Evolutionary conservation across 2,329 filamentous ascomycete genomes (phyloP).

Genomic region (Epichloe amarillans): DNA sequence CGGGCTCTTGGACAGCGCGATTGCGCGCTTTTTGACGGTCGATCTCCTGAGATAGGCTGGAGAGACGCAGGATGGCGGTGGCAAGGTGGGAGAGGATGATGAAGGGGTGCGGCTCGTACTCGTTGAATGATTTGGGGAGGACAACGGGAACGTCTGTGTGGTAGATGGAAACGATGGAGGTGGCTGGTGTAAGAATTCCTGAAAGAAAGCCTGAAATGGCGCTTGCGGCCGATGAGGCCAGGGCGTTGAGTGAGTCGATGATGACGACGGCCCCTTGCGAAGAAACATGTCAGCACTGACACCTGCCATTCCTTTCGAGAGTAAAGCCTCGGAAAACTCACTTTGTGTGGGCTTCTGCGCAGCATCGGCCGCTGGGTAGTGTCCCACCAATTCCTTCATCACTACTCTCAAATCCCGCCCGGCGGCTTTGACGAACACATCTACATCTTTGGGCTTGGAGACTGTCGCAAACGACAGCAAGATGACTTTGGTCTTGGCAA

Average conservation of each 20-base stretch:
- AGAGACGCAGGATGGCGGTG: slow-evolving; percentile 64
- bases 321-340: slow-evolving; percentile 17
- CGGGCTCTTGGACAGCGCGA: slow-evolving; percentile 60
- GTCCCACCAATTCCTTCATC: slow-evolving; percentile 43
- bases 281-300: not conserved
- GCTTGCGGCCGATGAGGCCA: slow-evolving; percentile 40
- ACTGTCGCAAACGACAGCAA: slow-evolving; percentile 69
- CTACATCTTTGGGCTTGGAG: slow-evolving; percentile 47
- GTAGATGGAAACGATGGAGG: slow-evolving; percentile 67
- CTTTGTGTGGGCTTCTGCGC: slow-evolving; percentile 27
- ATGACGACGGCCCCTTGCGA: slow-evolving; percentile 56
- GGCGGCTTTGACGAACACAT: slow-evolving; percentile 53
- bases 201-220: slow-evolving; percentile 57
- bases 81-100: slow-evolving; percentile 69
- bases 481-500: slow-evolving; percentile 55
- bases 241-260: slow-evolving; percentile 64
- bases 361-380: slow-evolving; percentile 29
- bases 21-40: slow-evolving; percentile 63
- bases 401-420: slow-evolving; percentile 45
- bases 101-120: slow-evolving; percentile 56
- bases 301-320: no score
- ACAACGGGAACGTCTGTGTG: slow-evolving; percentile 64
- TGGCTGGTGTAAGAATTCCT: slow-evolving; percentile 48
- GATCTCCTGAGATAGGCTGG: slow-evolving; percentile 61
- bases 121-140: slow-evolving; percentile 27